Evolutionary conservation across 2,329 filamentous ascomycete species (phyloP).

Genomic region (Pseudogymnoascus sp.): DNA sequence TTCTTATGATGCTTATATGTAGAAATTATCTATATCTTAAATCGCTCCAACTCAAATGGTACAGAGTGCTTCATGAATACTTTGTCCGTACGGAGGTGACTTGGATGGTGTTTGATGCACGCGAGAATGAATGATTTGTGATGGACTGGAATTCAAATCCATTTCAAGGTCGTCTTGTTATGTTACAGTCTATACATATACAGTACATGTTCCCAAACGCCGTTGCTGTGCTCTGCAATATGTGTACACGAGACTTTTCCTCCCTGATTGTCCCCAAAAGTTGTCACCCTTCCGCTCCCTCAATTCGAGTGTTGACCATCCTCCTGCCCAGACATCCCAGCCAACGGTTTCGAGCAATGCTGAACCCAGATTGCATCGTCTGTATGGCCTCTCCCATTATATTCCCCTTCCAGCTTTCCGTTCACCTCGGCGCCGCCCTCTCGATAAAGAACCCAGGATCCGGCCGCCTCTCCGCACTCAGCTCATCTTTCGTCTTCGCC

Average conservation of each 20-base stretch:
- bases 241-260: conserved; percentile 8
- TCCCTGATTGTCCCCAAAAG: conserved; percentile 4
- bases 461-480: conserved; percentile 53
- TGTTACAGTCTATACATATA: conserved; percentile 18
- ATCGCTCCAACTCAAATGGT: not conserved
- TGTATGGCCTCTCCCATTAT: not conserved
- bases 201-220: conserved; percentile 18
- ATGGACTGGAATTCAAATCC: not conserved
- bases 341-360: not conserved
- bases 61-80: not conserved
- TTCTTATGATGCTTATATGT: conserved; percentile 5
- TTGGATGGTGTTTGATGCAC: not conserved
- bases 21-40: conserved; percentile 4
- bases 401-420: not conserved
- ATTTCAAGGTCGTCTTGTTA: conserved; percentile 20
- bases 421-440: conserved; percentile 28
- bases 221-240: conserved; percentile 10
- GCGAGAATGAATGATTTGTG: not conserved
- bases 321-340: not conserved
- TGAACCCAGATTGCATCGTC: not conserved
- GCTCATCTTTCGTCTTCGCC: conserved; percentile 49
- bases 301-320: not conserved
- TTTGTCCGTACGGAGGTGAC: not conserved
- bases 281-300: not conserved
- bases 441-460: conserved; percentile 64